Base-by-base conservation (phyloP, 306 rosid genomes). In the Castanea mollissima region DNA sequence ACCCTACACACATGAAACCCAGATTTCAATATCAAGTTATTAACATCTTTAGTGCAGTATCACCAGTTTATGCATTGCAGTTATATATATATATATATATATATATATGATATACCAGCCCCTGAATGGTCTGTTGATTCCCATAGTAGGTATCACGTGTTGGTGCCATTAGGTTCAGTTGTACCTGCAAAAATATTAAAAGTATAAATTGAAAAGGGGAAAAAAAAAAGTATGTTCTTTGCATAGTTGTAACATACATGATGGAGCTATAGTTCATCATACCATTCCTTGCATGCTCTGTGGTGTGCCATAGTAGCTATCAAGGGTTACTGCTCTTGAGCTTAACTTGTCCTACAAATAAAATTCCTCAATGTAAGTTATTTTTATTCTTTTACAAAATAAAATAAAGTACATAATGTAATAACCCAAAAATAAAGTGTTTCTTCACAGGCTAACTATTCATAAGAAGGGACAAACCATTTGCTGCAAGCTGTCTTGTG, bases 111-210 rank as follows among this genome's bases (percentile, higher is more conserved):
- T 96, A 71, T 88, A 95, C 99, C 90, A 95, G 94, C 70, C 97
- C 96, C 79, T 84, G 95, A 55, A 95, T 91, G 78, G 95, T 81
- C 88, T 91, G 98, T 84, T 92, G 98, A 89, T 88, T 93, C 80
- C 94, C 92, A 29, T 90, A 95, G 85, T 91, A 95, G 86, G 88
- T 90, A 60, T 95, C 99, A 8, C 99, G 96, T 2, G 98, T 91
- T 63, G 99, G 96, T 56, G 94, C 99, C 98, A 95, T 95, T 87
- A 95, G 83, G 85, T 95, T 92, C 84, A 95, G 85, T 75, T 94
- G 89, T 79, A 89, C 85, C 89, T 90, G 87, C 69, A 82, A 74
- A 68, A 82, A 41, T 63, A 55, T 70, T 41, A 41, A 21, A 71
- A 11, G 64, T 55, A 8, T 44, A 58, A 23, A 69, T 55, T 55